phyloP scores from a whole-genome alignment of 768 basidiomycete genomes.

The Amanita brunnescens region DNA sequence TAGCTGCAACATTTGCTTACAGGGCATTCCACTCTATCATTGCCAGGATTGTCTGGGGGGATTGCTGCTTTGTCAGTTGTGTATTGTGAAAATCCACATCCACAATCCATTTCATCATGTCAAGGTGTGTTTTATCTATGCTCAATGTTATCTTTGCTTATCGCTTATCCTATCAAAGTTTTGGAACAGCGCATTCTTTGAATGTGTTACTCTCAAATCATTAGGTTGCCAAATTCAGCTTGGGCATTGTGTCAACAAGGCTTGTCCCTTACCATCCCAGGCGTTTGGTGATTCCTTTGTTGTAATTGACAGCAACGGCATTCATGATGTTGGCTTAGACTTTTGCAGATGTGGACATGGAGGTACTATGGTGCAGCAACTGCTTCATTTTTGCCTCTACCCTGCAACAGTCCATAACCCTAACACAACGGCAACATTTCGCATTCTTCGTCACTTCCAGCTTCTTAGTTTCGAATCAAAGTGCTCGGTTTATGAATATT shows the following conservation, averaged over 20 bases:
- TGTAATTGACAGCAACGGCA: slow-evolving; percentile 21
- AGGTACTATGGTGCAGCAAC: slow-evolving; percentile 16
- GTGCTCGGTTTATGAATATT: slow-evolving; percentile 20
- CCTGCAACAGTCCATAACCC: slow-evolving; percentile 23
- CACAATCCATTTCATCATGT: neutral
- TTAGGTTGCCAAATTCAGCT: slow-evolving; percentile 22
- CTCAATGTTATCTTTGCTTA: neutral
- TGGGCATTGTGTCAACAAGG: slow-evolving; percentile 13
- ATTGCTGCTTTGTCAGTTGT: too few relatives aligned
- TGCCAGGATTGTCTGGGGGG: too few relatives aligned
- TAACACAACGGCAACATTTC: slow-evolving; percentile 18
- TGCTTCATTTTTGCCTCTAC: slow-evolving; percentile 20
- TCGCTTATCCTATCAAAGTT: neutral
- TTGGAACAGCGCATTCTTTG: slow-evolving; percentile 12
- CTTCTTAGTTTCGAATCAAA: slow-evolving; percentile 21
- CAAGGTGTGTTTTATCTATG: neutral
- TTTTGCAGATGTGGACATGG: slow-evolving; percentile 22
- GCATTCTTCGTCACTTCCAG: slow-evolving; percentile 17
- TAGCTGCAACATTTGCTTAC: too few relatives aligned
- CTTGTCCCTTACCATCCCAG: slow-evolving; percentile 10
- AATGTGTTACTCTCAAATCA: slow-evolving; percentile 10
- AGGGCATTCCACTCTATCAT: too few relatives aligned
- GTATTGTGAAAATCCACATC: neutral
- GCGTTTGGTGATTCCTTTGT: slow-evolving; percentile 18
- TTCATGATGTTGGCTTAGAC: slow-evolving; percentile 22